These are phyloP conservation scores for Rhodotorula mucilaginosa DNA, from an alignment of 1,284 basidiomycete genomes.

Conservation along the genomic window DNA sequence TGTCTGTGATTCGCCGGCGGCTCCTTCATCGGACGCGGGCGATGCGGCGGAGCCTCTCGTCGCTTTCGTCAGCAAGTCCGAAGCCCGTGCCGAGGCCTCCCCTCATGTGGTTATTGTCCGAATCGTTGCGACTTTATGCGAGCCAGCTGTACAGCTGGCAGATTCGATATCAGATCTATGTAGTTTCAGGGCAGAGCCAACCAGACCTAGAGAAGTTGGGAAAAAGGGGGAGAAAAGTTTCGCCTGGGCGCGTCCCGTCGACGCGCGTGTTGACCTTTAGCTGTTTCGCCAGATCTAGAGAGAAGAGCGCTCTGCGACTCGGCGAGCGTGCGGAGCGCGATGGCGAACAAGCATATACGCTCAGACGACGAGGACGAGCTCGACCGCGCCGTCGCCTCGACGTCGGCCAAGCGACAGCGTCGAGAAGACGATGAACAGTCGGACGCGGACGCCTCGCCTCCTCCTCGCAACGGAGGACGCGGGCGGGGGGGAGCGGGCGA, in stretches of 20 bases:
- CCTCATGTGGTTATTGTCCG: too few relatives aligned
- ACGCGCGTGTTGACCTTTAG: background rate
- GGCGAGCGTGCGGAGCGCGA: background rate
- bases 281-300: background rate
- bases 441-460: background rate
- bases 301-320: background rate
- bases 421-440: background rate
- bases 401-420: background rate
- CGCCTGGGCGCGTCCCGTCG: background rate
- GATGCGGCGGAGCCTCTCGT: too few relatives aligned
- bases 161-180: too few relatives aligned
- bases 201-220: too few relatives aligned
- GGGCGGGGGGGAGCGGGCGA: background rate
- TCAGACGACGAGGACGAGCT: background rate
- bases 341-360: slow-evolving; percentile 13
- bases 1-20: background rate
- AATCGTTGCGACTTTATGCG: too few relatives aligned
- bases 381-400: background rate
- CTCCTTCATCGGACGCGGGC: too few relatives aligned
- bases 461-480: background rate
- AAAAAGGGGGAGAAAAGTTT: background rate
- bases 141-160: too few relatives aligned
- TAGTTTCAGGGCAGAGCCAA: too few relatives aligned
- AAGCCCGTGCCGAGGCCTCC: too few relatives aligned
- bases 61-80: too few relatives aligned